Evolutionary conservation across 225 moss, liverwort and hornwort genomes (phyloP).

Genomic region (Marchantia polymorpha): DNA sequence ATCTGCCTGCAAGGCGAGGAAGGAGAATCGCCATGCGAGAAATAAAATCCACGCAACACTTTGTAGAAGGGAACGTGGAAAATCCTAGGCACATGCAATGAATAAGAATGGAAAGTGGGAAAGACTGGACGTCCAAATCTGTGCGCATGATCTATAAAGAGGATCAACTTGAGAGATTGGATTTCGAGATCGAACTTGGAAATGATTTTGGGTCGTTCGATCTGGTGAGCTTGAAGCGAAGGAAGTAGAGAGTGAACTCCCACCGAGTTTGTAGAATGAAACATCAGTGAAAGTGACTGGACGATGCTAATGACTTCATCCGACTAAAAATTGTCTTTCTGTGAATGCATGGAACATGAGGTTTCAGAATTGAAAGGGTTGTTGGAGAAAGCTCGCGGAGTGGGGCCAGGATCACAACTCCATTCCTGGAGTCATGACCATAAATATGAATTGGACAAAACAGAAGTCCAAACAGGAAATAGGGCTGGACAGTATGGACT

Average conservation of each 20-base stretch:
- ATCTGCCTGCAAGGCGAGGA: no score
- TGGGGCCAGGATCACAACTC: background rate
- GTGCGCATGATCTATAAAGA: no score
- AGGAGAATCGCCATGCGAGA: no score
- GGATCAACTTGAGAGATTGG: no score
- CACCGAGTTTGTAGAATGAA: background rate
- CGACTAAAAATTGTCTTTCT: background rate
- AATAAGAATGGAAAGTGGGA: no score
- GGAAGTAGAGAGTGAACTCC: background rate
- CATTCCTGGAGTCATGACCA: conserved; percentile 1
- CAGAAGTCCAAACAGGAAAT: background rate
- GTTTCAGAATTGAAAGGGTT: background rate
- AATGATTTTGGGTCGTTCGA: background rate
- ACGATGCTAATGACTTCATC: background rate
- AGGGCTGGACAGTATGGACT: background rate
- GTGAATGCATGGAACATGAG: conserved; percentile 3
- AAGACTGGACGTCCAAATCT: no score
- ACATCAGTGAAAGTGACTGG: background rate
- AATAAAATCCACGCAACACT: no score
- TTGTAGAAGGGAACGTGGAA: no score
- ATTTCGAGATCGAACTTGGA: no score
- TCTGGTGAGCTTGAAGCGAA: background rate
- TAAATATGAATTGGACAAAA: background rate
- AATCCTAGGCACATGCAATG: no score
- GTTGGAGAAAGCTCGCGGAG: background rate